These are phyloP conservation scores for Xylaria multiplex DNA, from an alignment of 2,329 filamentous ascomycete genomes.

Conservation along the genomic window DNA sequence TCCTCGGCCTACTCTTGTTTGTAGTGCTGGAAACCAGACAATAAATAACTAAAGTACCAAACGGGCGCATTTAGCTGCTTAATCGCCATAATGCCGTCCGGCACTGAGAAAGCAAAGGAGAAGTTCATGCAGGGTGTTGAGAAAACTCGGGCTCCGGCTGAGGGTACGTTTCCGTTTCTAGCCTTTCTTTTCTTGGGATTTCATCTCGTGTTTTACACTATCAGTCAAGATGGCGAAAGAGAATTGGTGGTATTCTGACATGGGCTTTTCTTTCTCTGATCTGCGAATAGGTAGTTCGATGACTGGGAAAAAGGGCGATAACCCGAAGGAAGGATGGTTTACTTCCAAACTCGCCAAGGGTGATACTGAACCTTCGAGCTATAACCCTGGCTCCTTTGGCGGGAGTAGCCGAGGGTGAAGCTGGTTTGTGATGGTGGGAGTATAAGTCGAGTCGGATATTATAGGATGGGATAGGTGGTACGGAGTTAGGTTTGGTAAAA, in stretches of 20 bases:
- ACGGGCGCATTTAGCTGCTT: neutral
- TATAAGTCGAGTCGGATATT: too few species aligned
- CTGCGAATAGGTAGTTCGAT: conserved; percentile 5
- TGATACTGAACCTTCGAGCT: conserved; percentile 25
- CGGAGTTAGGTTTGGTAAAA: neutral
- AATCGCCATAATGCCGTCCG: conserved; percentile 21
- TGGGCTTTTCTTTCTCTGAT: neutral
- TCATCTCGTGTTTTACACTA: neutral
- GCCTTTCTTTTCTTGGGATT: neutral
- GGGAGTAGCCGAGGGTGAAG: conserved; percentile 23
- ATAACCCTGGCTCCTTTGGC: conserved; percentile 19
- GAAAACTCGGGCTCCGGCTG: conserved; percentile 25
- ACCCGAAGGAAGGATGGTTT: conserved; percentile 26
- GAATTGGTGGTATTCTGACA: neutral
- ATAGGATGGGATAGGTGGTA: neutral
- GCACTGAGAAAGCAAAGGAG: conserved; percentile 24
- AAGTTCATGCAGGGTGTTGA: conserved; percentile 28
- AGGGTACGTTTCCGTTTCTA: conserved; percentile 1
- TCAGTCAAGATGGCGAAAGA: neutral
- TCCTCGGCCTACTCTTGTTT: too few species aligned
- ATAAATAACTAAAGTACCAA: too few species aligned
- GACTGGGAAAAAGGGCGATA: conserved; percentile 21
- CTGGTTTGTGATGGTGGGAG: neutral
- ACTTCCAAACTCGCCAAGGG: conserved; percentile 26
- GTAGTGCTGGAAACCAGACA: too few species aligned